Evolutionary conservation across 441 rosid species (phyloP).

Genomic region (Adansonia rubrostipa): DNA sequence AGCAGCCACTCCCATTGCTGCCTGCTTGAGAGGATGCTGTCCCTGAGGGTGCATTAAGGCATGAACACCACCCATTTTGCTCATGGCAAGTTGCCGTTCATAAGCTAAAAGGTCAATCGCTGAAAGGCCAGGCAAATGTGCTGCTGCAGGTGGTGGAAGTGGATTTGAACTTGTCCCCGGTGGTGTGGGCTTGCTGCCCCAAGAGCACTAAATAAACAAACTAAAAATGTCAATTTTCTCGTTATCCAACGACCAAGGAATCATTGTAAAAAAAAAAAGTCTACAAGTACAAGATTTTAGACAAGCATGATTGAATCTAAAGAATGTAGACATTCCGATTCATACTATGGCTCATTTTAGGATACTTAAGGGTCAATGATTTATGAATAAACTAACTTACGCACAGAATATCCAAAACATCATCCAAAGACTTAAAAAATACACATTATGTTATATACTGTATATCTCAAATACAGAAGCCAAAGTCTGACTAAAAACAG

Average conservation of each 20-base stretch:
- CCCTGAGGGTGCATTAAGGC: constrained; percentile 85
- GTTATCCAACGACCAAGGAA: background rate
- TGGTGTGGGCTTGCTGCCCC: constrained; percentile 97
- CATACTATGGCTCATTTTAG: background rate
- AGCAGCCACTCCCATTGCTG: constrained; percentile 77
- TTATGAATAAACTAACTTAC: background rate
- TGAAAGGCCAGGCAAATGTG: constrained; percentile 67
- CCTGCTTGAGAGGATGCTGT: constrained; percentile 83
- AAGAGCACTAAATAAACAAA: constrained; percentile 66
- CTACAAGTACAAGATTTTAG: background rate
- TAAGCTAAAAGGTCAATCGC: constrained; percentile 79
- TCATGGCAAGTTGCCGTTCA: constrained; percentile 77
- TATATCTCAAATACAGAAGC: background rate
- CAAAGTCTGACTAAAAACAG: background rate
- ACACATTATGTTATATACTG: background rate
- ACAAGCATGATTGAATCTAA: background rate
- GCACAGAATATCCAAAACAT: background rate
- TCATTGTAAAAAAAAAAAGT: background rate
- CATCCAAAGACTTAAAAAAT: background rate
- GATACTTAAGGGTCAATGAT: background rate
- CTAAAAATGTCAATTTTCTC: background rate
- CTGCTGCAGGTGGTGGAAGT: constrained; percentile 83
- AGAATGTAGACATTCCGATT: background rate
- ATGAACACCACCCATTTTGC: constrained; percentile 86
- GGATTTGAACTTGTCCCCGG: constrained; percentile 91